Base-by-base conservation (phyloP, 2,329 filamentous ascomycete genomes). In the Ophiostoma pallidulum region DNA sequence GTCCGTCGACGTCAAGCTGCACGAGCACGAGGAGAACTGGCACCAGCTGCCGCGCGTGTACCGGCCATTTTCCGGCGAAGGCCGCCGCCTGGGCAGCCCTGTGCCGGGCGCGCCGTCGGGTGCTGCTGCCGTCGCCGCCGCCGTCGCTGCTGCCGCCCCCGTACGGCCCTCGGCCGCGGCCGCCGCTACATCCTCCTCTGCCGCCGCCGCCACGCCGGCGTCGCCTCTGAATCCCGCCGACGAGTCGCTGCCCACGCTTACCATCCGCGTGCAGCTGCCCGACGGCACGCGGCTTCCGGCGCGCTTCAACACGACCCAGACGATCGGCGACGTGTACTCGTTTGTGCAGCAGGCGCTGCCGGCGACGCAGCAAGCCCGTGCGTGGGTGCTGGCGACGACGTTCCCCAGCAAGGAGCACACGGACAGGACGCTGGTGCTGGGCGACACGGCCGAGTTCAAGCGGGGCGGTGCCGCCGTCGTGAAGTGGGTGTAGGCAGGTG, bases 341-440 rank as follows among this genome's bases (percentile, higher is more conserved):
- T 91, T 91, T 57, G 78, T 91, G 51, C 69, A 77, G 50, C 71
- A 74, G n/a, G 75, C 84, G 0, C 81, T 76, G 22, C 62, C 79
- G 0, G 73, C 72, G 7, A 72, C 72, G 8, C 67, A 68, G 33
- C 67, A 68, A 31, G 61, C 66, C 32, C 74, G 86, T n/a, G 57
- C 72, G 4, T 92, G 84, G 72, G 82, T 86, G 3, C 69, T 94
- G 37, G 84, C 83, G 54, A 92, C 86, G 0, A 91, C 86, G 0
- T 92, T 92, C 64, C 86, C 86, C 4, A 87, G 79, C 59, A 89
- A 87, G 66, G 84, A 91, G 46, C 76, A 91, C 53, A 80, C 74
- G 2, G 84, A 92, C 58, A 82, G 81, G 63, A 64, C 61, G 8
- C 57, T 76, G 43, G 70, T 74, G 1, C 60, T 84, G 24, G 75